Conservation (phyloP, 768 basidiomycete species). For the Exidia glandulosa region DNA sequence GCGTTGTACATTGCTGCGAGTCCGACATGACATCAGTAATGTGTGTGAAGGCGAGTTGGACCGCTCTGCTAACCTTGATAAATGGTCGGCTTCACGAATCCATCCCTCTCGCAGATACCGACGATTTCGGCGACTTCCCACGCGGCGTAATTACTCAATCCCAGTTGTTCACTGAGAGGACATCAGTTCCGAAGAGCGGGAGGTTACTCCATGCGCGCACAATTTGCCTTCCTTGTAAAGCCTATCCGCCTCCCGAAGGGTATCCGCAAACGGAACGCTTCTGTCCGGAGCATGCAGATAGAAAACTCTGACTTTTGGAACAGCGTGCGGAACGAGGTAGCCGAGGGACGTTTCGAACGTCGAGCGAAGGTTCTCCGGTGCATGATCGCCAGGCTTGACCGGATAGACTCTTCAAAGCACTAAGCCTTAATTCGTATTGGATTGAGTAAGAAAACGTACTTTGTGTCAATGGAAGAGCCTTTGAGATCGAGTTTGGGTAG, state of each 20-base stretch:
- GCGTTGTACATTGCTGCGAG: constrained; percentile 35
- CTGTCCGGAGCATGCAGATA: constrained; percentile 55
- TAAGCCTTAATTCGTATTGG: not conserved
- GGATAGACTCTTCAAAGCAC: constrained; percentile 28
- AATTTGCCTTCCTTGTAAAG: constrained; percentile 48
- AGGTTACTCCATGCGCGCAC: constrained; percentile 18
- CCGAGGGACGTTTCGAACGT: constrained; percentile 37
- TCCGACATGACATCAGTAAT: constrained; percentile 1
- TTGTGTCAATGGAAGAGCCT: no score
- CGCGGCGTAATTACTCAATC: constrained; percentile 47
- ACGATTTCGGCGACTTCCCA: constrained; percentile 58
- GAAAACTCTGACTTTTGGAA: constrained; percentile 32
- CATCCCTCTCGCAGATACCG: constrained; percentile 42
- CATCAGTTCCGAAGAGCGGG: not conserved
- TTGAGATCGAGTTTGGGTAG: no score
- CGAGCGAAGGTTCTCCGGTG: constrained; percentile 28
- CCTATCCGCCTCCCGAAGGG: constrained; percentile 40
- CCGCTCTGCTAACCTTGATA: constrained; percentile 39
- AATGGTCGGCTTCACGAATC: constrained; percentile 42
- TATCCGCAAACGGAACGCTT: constrained; percentile 44
- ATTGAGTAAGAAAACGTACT: not conserved
- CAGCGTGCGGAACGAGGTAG: constrained; percentile 26
- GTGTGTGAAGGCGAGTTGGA: not conserved
- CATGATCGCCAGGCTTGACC: constrained; percentile 29
- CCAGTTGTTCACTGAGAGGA: constrained; percentile 38